phyloP scores from a whole-genome alignment of 2,329 filamentous ascomycete genomes.

The Phaeophleospora eucalypticola region DNA sequence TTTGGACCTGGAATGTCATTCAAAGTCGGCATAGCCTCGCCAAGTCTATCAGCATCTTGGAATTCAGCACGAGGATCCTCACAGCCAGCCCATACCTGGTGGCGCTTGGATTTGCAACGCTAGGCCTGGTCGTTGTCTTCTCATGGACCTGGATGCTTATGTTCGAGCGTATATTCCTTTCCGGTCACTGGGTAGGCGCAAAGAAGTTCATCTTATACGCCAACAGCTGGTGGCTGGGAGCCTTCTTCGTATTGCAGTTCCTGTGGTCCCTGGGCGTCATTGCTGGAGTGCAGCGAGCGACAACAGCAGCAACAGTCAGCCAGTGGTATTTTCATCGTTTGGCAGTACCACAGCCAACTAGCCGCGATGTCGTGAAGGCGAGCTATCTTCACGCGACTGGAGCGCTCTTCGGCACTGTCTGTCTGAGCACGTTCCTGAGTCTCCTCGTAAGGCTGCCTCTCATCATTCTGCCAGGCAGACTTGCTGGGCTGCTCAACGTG shows the following conservation, averaged over 20 bases:
- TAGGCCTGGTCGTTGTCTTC: conserved; percentile 75
- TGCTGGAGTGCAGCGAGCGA: conserved; percentile 81
- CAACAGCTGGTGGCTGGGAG: conserved; percentile 92
- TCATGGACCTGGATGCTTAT: conserved; percentile 96
- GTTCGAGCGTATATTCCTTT: conserved; percentile 92
- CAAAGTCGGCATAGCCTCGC: conserved; percentile 75
- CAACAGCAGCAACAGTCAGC: conserved; percentile 89
- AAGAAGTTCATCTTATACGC: conserved; percentile 75
- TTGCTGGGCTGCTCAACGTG: conserved; percentile 65
- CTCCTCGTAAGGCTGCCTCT: conserved; percentile 80
- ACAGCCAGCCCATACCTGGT: conserved; percentile 79
- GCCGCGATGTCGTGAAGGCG: conserved; percentile 74
- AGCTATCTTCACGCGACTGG: conserved; percentile 77
- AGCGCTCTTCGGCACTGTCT: conserved; percentile 88
- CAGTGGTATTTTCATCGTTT: conserved; percentile 99
- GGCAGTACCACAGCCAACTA: conserved; percentile 69
- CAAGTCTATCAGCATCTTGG: conserved; percentile 81
- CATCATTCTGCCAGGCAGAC: conserved; percentile 71
- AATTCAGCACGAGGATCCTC: conserved; percentile 86
- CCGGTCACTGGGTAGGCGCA: conserved; percentile 66
- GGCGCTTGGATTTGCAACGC: conserved; percentile 72
- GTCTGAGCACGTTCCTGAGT: conserved; percentile 76
- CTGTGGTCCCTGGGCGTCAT: conserved; percentile 90
- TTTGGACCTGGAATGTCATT: conserved; percentile 81
- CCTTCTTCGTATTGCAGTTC: conserved; percentile 88